Percentiles rank a stretch among this genome's conserved stretches.
phyloP scores from a whole-genome alignment of 331 rosid species.

The Saraca asoca region DNA sequence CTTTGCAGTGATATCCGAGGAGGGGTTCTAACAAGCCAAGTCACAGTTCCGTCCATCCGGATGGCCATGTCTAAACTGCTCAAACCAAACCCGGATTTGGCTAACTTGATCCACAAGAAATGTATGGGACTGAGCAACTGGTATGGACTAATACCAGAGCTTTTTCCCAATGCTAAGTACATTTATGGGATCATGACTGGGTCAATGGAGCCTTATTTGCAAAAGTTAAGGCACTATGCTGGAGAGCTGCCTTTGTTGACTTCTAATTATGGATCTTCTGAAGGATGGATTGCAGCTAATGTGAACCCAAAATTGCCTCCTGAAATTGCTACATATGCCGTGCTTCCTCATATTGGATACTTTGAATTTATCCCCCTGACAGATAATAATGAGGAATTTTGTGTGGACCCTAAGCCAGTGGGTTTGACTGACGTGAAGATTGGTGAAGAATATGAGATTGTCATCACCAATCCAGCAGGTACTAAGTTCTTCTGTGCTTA shows the following conservation, averaged over 20 bases:
- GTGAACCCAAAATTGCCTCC: slow-evolving; percentile 67
- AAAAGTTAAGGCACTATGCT: slow-evolving; percentile 80
- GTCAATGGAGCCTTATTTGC: slow-evolving; percentile 84
- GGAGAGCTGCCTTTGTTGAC: slow-evolving; percentile 72
- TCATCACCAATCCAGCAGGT: slow-evolving; percentile 63
- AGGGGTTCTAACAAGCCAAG: slow-evolving; percentile 57
- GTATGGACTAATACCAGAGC: slow-evolving; percentile 79
- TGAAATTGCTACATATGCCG: slow-evolving; percentile 65
- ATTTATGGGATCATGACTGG: slow-evolving; percentile 88
- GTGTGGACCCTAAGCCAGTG: slow-evolving; percentile 49
- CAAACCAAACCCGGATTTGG: slow-evolving; percentile 74
- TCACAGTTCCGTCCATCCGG: slow-evolving; percentile 56
- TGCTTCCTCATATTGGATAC: slow-evolving; percentile 83
- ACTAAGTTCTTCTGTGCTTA: not conserved
- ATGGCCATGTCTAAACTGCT: slow-evolving; percentile 68
- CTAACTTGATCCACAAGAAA: slow-evolving; percentile 53
- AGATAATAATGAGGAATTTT: slow-evolving; percentile 26
- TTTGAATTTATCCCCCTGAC: slow-evolving; percentile 76
- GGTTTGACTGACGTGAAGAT: slow-evolving; percentile 74
- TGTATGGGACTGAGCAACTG: slow-evolving; percentile 69
- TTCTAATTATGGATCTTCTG: slow-evolving; percentile 92
- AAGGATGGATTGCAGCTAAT: slow-evolving; percentile 89
- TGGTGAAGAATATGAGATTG: slow-evolving; percentile 79
- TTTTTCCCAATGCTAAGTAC: slow-evolving; percentile 80
- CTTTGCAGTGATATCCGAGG: slow-evolving; percentile 60